Base-by-base conservation (phyloP, 768 basidiomycete genomes). In the Asterophora parasitica region DNA sequence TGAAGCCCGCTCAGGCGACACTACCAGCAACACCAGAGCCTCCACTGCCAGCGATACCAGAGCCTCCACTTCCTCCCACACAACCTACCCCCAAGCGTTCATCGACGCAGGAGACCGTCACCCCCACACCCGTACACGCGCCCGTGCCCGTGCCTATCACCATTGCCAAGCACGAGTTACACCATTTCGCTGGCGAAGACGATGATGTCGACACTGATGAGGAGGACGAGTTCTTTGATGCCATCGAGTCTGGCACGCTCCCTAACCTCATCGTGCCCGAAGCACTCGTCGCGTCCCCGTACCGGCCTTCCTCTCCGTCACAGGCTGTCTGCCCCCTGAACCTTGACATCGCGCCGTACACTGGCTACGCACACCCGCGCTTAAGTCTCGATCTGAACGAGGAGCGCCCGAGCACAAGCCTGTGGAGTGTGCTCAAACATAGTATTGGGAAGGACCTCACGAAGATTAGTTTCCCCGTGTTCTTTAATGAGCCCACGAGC, bases 161-260 rank as follows among this genome's bases (percentile, higher is more conserved):
- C 11, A 30, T 36, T 4, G 20, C 42, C 23, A 20, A 15, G 4
- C 15, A 4, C 15, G 1, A 7, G 9, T 17, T 16, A 13, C 6
- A 11, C 34, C 9, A 16, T 2, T 16, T 7, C 12, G 13, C 43
- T 52, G 58, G 62, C 53, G 48, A 44, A 44, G 57, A 51, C 8
- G 51, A 58, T 12, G 64, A 65, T 4, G 66, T 65, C 12, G 73
- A 72, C 8, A 86, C 85, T 1, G 87, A 88, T 57, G 88, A 90
- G 35, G 88, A 93, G 59, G 95, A 97, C 66, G 93, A 98, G 65
- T 97, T 97, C 66, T 97, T 95, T 61, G 95, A 97, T 63, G 94
- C 95, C 26, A 93, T 97, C 58, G 94, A 97, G 61, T 66, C 82
- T 12, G 85, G 86, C 39, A 81, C 74, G 34, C 67, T 94, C 0